Conservation (phyloP, 495 filamentous ascomycete genomes). For the Penicillium arizonense region DNA sequence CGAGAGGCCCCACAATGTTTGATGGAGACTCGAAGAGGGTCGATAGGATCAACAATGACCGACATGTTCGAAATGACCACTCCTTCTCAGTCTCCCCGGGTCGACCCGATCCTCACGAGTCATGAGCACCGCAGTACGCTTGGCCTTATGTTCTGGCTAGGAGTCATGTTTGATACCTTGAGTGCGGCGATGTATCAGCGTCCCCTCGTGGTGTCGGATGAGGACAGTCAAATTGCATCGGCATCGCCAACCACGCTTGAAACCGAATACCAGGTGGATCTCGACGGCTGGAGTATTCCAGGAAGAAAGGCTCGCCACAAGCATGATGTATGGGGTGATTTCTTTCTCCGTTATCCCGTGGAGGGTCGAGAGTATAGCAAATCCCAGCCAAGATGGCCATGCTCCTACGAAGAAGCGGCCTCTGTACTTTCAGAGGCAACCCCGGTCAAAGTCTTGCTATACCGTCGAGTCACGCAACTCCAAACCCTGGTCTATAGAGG, state of each 20-base stretch:
- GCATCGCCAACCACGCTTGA: neutral
- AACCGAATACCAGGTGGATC: slow-evolving; percentile 2
- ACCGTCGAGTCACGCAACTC: slow-evolving; percentile 42
- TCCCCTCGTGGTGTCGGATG: slow-evolving; percentile 43
- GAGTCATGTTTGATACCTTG: slow-evolving; percentile 51
- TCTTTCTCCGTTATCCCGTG: slow-evolving; percentile 21
- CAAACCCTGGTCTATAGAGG: slow-evolving; percentile 38
- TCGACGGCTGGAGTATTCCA: slow-evolving; percentile 15
- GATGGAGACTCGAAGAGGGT: neutral
- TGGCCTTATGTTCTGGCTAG: slow-evolving; percentile 47
- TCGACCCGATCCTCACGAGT: slow-evolving; percentile 15
- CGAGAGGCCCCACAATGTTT: slow-evolving; percentile 1
- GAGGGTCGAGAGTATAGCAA: slow-evolving; percentile 9
- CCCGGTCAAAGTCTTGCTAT: slow-evolving; percentile 49
- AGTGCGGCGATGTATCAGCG: slow-evolving; percentile 46
- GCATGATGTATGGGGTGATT: slow-evolving; percentile 31
- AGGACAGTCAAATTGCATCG: slow-evolving; percentile 36
- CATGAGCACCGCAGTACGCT: slow-evolving; percentile 37
- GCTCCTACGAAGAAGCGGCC: slow-evolving; percentile 39
- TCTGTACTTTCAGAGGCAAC: slow-evolving; percentile 39
- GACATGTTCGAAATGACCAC: neutral
- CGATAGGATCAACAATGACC: slow-evolving; percentile 4
- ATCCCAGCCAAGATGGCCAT: slow-evolving; percentile 38
- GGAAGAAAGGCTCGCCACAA: neutral
- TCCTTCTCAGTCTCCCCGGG: neutral